Percentiles rank a stretch among this genome's conserved stretches.
phyloP scores from a whole-genome alignment of 2,329 filamentous ascomycete species.

The Cordyceps javanica region DNA sequence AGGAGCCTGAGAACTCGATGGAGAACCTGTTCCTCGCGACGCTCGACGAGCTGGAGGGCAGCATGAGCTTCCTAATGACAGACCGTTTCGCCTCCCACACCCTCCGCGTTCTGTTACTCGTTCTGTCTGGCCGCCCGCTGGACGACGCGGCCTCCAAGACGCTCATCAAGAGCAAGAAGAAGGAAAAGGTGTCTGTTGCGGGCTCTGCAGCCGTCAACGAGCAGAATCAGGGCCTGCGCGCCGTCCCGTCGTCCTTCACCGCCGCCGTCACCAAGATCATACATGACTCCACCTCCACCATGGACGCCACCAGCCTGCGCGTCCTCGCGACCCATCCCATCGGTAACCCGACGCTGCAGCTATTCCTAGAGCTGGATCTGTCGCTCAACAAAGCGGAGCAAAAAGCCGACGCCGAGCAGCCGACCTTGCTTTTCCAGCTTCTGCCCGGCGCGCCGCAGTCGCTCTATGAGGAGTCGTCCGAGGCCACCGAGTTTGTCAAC shows the following conservation, averaged over 20 bases:
- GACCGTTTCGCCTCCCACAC: conserved; percentile 88
- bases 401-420: conserved; percentile 28
- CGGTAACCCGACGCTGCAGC: conserved; percentile 87
- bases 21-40: conserved; percentile 80
- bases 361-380: conserved; percentile 82
- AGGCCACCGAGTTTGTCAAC: conserved; percentile 71
- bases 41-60: conserved; percentile 80
- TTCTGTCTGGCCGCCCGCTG: conserved; percentile 77
- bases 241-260: conserved; percentile 73
- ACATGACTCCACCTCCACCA: conserved; percentile 62
- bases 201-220: conserved; percentile 47
- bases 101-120: conserved; percentile 75
- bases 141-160: conserved; percentile 63
- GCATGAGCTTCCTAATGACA: conserved; percentile 76
- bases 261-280: conserved; percentile 78
- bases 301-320: conserved; percentile 75
- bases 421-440: conserved; percentile 65
- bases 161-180: conserved; percentile 85
- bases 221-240: conserved; percentile 35
- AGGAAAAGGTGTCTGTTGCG: conserved; percentile 70
- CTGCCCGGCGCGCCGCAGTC: conserved; percentile 69
- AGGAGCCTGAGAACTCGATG: conserved; percentile 57
- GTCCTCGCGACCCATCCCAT: conserved; percentile 83
- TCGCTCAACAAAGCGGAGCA: conserved; percentile 59
- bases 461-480: conserved; percentile 65